phyloP scores from a whole-genome alignment of 306 rosid genomes.

The Styphnolobium japonicum region DNA sequence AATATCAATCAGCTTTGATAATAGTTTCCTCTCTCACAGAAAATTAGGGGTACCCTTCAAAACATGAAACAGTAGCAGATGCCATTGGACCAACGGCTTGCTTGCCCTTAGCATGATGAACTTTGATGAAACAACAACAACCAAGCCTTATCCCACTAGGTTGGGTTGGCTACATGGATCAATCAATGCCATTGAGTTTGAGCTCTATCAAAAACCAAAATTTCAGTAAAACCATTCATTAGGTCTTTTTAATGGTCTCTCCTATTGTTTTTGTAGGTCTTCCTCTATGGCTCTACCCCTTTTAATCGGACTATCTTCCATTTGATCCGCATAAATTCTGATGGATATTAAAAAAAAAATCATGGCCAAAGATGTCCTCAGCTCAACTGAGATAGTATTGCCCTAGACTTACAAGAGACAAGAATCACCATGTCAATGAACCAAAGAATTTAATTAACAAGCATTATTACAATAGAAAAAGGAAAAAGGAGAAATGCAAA shows the following conservation, averaged over 20 bases:
- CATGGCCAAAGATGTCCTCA: not conserved
- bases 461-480: not conserved
- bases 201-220: not conserved
- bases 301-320: no score
- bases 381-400: not conserved
- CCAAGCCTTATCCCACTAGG: not conserved
- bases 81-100: not conserved
- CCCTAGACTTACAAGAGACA: not conserved
- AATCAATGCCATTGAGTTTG: not conserved
- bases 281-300: no score
- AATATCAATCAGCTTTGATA: not conserved
- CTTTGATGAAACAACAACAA: no score
- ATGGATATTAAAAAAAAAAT: not conserved
- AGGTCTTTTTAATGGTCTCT: no score
- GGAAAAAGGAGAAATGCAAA: not conserved
- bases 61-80: not conserved
- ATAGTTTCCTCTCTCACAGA: not conserved
- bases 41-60: not conserved
- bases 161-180: not conserved
- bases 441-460: not conserved
- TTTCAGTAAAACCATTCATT: no score
- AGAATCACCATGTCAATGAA: not conserved
- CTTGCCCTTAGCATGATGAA: not conserved
- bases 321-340: no score
- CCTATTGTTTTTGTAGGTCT: no score